Percentiles rank a stretch among this genome's conserved stretches.
Conservation (phyloP, 257 asterid species). For the Henckelia pumila region DNA sequence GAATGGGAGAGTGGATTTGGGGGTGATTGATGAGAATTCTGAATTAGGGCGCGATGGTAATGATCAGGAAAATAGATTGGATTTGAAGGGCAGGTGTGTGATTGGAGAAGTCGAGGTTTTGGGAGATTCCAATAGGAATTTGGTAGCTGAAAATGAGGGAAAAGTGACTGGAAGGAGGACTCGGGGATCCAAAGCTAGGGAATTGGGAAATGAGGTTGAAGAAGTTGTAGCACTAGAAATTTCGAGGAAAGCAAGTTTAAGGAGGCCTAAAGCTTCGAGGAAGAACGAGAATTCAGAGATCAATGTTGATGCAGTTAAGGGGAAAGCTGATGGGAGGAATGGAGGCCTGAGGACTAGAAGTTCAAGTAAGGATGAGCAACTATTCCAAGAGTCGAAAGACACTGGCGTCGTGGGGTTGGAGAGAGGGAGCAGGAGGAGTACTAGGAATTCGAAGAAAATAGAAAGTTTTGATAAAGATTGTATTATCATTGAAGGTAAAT, state of each 20-base stretch:
- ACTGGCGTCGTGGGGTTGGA: not conserved
- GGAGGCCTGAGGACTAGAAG: constrained; percentile 25
- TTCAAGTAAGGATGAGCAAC: constrained; percentile 22
- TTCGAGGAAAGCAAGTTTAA: not conserved
- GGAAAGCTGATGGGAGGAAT: constrained; percentile 21
- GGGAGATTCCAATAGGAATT: not conserved
- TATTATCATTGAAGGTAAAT: constrained; percentile 28
- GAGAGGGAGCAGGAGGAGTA: constrained; percentile 29
- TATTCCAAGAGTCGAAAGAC: constrained; percentile 16
- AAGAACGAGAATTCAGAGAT: constrained; percentile 15
- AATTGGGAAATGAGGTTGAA: not conserved
- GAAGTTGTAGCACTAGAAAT: constrained; percentile 11
- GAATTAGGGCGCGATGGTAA: constrained; percentile 34
- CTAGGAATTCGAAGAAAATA: constrained; percentile 36
- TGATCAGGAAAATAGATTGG: not conserved
- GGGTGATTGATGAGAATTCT: constrained; percentile 38
- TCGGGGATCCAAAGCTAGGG: constrained; percentile 13
- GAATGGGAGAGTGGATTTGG: constrained; percentile 34
- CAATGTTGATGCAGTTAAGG: constrained; percentile 21
- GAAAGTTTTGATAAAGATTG: constrained; percentile 8
- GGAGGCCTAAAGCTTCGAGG: constrained; percentile 26
- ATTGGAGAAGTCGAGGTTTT: too few relatives aligned
- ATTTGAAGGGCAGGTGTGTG: too few relatives aligned
- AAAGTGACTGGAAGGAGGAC: constrained; percentile 27
- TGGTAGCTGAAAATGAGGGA: constrained; percentile 1